Evolutionary conservation across 805 yeast genomes (phyloP), one percentile per base, ranked within the genome.

Genomic region (Saccharomycopsis sp.): DNA sequence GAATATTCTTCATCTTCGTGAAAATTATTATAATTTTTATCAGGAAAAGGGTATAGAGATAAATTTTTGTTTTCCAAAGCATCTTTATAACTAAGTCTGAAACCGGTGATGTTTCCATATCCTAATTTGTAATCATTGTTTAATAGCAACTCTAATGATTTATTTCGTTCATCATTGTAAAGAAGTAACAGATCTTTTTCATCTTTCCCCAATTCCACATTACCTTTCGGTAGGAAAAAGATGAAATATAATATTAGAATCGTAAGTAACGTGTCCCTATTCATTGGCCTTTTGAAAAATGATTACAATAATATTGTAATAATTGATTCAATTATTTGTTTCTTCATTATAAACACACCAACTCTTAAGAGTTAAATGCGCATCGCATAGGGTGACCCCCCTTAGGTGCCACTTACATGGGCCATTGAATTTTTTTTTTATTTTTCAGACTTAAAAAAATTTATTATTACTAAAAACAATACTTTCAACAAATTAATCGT

Each of bases 61-160:
- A 58, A 62, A 21, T 64, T 63, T 36, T 66, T 58, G 10, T 70
- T 70, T 4, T 61, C 55, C 1, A 68, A 17, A 13, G 64, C 67
- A 56, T 80, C 94, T 8, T 66, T 62, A 50, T 82, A 84, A 23
- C 85, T 73, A 26, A 79, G 57, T 50, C 66, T 68, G 43, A 79
- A 72, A 3, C 95, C 95, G 0, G 92, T 80, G 13, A 84, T 56
- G 50, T 82, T 79, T 1, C 82, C 81, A 53, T 76, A 78, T 4
- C 83, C 85, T 3, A 58, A 45, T 15, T 53, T 40, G 54, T 69
- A 78, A 1, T 69, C 64, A 9, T 71, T 55, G 29, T 64, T 60
- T 12, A 47, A 49, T 26, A 79, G 56, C 1, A 56, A 52, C 2
- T 55, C 47, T 19, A 59, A 39, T n/a, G 49, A 56, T 52, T 37